Base-by-base conservation (phyloP, 2,329 filamentous ascomycete species). In the Colletotrichum viniferum region DNA sequence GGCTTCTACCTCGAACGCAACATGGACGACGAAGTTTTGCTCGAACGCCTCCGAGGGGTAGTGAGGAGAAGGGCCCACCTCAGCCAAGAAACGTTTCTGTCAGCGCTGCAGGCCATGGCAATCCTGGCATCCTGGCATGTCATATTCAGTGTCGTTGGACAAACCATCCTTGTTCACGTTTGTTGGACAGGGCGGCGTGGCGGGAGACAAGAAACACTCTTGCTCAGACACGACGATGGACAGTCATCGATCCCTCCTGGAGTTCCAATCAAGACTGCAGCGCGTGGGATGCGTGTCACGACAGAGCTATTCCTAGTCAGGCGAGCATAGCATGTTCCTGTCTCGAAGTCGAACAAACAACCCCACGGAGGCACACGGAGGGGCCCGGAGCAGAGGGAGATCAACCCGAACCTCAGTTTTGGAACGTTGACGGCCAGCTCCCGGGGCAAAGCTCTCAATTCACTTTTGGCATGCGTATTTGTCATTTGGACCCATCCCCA, bases 31-130 rank as follows among this genome's bases (percentile, higher is more conserved):
- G 32, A 48, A 26, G 24, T 66, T 38, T 24, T 32, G 28, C n/a
- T 58, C 38, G 62, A 52, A 72, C 69, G 63, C 26, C 56, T 48
- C 52, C 58, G 34, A 56, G 43, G 63, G 32, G 43, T 10, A 21
- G 18, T 62, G 56, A 63, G 63, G 69, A 60, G 58, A 63, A 36
- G 62, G 69, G 28, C 34, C 52, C 56, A 72, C 62, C 58, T 36
- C 18, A 32, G 48, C 32, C 63, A 28, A 55, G 63, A 69, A 64
- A 75, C 70, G 61, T 64, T 75, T 73, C 69, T 75, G 69, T 73
- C 69, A 73, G 73, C 69, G 48, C 56, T 69, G 73, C 69, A 63
- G 63, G 43, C 58, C 28, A 52, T 38, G 63, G 64, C 43, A 64
- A 73, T 73, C 69, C 63, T 73, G 43, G 34, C 36, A 30, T 52